Evolutionary conservation across 2,329 filamentous ascomycete genomes (phyloP), one percentile per base, ranked within the genome.

Genomic region (Stenocarpella maydis): DNA sequence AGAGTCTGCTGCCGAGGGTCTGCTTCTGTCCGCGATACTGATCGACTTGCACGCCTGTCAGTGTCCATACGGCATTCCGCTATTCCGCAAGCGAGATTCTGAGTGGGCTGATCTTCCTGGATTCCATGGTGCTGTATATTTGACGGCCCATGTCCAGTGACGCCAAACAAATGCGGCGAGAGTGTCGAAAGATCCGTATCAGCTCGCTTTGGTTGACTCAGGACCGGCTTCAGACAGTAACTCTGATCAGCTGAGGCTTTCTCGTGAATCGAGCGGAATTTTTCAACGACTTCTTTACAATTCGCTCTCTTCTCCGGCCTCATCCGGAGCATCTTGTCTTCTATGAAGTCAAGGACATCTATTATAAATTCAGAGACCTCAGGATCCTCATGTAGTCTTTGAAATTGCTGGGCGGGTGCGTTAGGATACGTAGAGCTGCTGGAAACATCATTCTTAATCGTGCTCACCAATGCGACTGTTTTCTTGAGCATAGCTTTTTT

Each of bases 291-390:
- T 31, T 69, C n/a, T 9, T 65, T 47, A 21, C 50, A 58, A 5
- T 49, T 55, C 4, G 67, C 60, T n/a, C 67, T 69, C 17, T 65
- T 28, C 3, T 49, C 67, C 2, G 50, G 67, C 0, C 17, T 14
- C 41, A 69, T 65, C 9, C 50, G 49, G 2, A 69, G 67, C 41
- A 69, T 31, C 7, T 55, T 53, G 4, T 53, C n/a, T 55, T 69
- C 50, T 1, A 69, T 43, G 21, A 69, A 45, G 39, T 58, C 58
- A 10, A 69, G 41, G 19, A 55, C 31, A 14, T 69, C 67, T 1
- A 65, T 31, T 1, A 69, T 2, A 2, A 69, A 21, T 21, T 69
- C 45, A 2, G 67, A 24, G 14, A 58, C 39, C 1, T 41, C 12
- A 1, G 37, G 28, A 1, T 43, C 17, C 5, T 50, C 4, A 17